phyloP scores from a whole-genome alignment of 108 stramenopile species.

The Nitzschia sp. region DNA sequence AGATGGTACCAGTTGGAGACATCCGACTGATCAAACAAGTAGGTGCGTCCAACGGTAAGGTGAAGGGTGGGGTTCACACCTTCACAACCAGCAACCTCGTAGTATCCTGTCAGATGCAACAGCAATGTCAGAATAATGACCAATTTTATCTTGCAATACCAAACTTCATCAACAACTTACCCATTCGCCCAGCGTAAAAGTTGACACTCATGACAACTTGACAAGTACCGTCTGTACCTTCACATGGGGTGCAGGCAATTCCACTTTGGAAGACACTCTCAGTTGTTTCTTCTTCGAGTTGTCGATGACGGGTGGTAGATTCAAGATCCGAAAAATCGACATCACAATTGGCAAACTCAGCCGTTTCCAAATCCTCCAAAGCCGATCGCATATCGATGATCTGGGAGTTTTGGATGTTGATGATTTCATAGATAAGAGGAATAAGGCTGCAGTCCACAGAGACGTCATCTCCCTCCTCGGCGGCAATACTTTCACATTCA shows the following conservation, averaged over 20 bases:
- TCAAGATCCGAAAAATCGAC: slow-evolving; percentile 4
- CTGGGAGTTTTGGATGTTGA: slow-evolving; percentile 77
- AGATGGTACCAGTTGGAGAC: slow-evolving; percentile 77
- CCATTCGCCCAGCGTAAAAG: slow-evolving; percentile 19
- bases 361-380: slow-evolving; percentile 34
- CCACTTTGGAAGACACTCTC: neutral
- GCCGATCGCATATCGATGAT: slow-evolving; percentile 70
- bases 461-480: slow-evolving; percentile 31
- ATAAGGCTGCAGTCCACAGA: slow-evolving; percentile 43
- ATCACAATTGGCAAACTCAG: slow-evolving; percentile 24
- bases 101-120: slow-evolving; percentile 63
- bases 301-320: neutral
- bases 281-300: neutral
- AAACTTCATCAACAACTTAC: neutral
- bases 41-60: slow-evolving; percentile 68
- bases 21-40: slow-evolving; percentile 59
- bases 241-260: slow-evolving; percentile 25
- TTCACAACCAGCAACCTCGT: slow-evolving; percentile 74
- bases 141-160: neutral
- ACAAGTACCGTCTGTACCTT: slow-evolving; percentile 14
- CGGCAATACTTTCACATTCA: slow-evolving; percentile 41
- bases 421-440: slow-evolving; percentile 54
- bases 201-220: slow-evolving; percentile 16
- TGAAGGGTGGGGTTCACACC: slow-evolving; percentile 77
- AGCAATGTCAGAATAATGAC: neutral